Percentiles rank a stretch among this genome's conserved stretches.
Evolutionary conservation across 2,329 filamentous ascomycete genomes (phyloP).

Genomic region (Aspergillus luchuensis): DNA sequence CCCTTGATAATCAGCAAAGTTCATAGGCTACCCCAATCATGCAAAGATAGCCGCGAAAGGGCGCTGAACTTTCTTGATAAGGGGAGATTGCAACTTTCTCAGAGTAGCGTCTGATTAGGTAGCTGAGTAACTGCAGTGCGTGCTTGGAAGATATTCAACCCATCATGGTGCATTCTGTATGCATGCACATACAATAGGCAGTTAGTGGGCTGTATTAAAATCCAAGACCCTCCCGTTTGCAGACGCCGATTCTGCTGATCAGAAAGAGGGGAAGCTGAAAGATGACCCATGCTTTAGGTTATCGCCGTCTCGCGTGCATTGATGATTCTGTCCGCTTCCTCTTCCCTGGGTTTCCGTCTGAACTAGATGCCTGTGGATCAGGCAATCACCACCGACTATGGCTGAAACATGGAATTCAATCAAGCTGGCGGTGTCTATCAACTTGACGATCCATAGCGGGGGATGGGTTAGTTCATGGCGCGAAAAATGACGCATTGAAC

Average conservation of each 20-base stretch:
- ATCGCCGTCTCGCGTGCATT: constrained; percentile 20
- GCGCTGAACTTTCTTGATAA: background rate
- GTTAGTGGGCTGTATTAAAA: background rate
- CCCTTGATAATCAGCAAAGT: background rate
- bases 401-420: constrained; percentile 13
- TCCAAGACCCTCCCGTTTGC: constrained; percentile 4
- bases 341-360: constrained; percentile 2
- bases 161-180: constrained; percentile 3
- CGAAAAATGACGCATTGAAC: background rate
- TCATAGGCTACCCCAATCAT: background rate
- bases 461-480: background rate
- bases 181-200: constrained; percentile 6
- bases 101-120: background rate
- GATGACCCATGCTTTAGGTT: constrained; percentile 14
- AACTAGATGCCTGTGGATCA: constrained; percentile 1
- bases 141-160: background rate
- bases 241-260: constrained; percentile 10
- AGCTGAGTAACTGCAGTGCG: background rate
- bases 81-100: background rate
- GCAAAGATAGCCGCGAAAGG: background rate
- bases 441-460: constrained; percentile 25
- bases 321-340: constrained; percentile 13
- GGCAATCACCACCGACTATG: constrained; percentile 10
- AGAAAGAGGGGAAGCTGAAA: constrained; percentile 5
- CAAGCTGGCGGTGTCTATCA: constrained; percentile 22